Evolutionary conservation across 768 basidiomycete genomes (phyloP).

Genomic region (Lactarius hatsudake): DNA sequence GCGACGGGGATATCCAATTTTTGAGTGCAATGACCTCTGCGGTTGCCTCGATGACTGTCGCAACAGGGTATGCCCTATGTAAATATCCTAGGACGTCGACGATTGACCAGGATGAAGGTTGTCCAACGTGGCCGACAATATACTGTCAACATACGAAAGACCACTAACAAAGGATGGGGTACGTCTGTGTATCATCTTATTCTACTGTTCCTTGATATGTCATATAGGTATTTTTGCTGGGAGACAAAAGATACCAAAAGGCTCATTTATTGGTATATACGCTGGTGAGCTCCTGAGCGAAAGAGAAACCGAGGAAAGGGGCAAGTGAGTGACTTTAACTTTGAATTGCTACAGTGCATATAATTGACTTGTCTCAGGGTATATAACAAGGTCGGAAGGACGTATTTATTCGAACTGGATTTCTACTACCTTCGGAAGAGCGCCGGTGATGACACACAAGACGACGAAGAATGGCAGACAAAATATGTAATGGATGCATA

Average conservation of each 20-base stretch:
- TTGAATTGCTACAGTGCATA: not conserved
- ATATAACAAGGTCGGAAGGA: constrained; percentile 73
- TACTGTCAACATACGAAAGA: constrained; percentile 64
- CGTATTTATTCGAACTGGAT: constrained; percentile 82
- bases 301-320: constrained; percentile 62
- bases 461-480: constrained; percentile 34
- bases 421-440: constrained; percentile 56
- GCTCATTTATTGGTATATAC: constrained; percentile 81
- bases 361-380: constrained; percentile 41
- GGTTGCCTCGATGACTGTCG: constrained; percentile 76
- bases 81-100: not conserved
- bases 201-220: constrained; percentile 12
- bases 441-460: not conserved
- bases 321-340: constrained; percentile 46
- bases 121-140: constrained; percentile 76
- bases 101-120: constrained; percentile 47
- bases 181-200: constrained; percentile 26
- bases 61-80: constrained; percentile 60
- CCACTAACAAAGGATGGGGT: constrained; percentile 85
- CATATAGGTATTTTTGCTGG: constrained; percentile 67
- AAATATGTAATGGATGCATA: constrained; percentile 80
- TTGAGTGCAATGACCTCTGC: constrained; percentile 85
- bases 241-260: constrained; percentile 57
- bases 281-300: constrained; percentile 80
- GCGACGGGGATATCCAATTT: constrained; percentile 56